Evolutionary conservation across 2,329 filamentous ascomycete genomes (phyloP).

Genomic region (Tolypocladium tundrense): DNA sequence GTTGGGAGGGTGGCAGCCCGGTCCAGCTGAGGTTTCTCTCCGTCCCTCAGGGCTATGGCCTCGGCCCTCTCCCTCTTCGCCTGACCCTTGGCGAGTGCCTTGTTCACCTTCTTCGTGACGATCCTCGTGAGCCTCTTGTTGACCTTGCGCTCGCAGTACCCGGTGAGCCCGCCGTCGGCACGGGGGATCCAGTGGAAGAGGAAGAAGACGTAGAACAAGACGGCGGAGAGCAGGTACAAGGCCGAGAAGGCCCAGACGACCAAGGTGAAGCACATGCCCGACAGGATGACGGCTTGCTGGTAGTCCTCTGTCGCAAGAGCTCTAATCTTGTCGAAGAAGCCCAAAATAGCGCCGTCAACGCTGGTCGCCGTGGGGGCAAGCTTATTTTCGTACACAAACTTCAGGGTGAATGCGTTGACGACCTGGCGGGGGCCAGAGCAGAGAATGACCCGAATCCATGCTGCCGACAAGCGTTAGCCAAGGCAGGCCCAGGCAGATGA

Average conservation of each 20-base stretch:
- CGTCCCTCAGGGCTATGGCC: slow-evolving; percentile 40
- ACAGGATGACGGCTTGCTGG: slow-evolving; percentile 72
- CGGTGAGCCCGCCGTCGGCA: slow-evolving; percentile 66
- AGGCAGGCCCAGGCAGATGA: neutral
- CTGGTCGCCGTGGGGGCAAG: slow-evolving; percentile 44
- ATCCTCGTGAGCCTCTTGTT: slow-evolving; percentile 77
- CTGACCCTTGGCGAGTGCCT: slow-evolving; percentile 73
- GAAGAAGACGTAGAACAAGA: slow-evolving; percentile 76
- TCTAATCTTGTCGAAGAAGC: slow-evolving; percentile 77
- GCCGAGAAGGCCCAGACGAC: slow-evolving; percentile 80
- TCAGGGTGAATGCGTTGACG: slow-evolving; percentile 81
- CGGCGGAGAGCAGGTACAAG: slow-evolving; percentile 62
- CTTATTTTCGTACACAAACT: slow-evolving; percentile 68
- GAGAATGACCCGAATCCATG: slow-evolving; percentile 79
- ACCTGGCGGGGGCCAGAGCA: slow-evolving; percentile 89
- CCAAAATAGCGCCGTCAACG: slow-evolving; percentile 54
- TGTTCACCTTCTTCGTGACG: slow-evolving; percentile 78
- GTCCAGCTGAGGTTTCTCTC: slow-evolving; percentile 38
- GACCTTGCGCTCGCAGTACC: slow-evolving; percentile 87
- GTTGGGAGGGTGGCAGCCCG: slow-evolving; percentile 60
- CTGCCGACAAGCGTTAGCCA: slow-evolving; percentile 26
- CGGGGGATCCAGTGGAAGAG: slow-evolving; percentile 86
- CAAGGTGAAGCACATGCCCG: slow-evolving; percentile 85
- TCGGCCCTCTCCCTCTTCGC: slow-evolving; percentile 44
- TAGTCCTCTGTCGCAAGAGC: slow-evolving; percentile 62